A percentile compares a stretch with the other conserved stretches of the same genome.
Evolutionary conservation across 768 basidiomycete genomes (phyloP).

Genomic region (Mycena olivaceomarginata): DNA sequence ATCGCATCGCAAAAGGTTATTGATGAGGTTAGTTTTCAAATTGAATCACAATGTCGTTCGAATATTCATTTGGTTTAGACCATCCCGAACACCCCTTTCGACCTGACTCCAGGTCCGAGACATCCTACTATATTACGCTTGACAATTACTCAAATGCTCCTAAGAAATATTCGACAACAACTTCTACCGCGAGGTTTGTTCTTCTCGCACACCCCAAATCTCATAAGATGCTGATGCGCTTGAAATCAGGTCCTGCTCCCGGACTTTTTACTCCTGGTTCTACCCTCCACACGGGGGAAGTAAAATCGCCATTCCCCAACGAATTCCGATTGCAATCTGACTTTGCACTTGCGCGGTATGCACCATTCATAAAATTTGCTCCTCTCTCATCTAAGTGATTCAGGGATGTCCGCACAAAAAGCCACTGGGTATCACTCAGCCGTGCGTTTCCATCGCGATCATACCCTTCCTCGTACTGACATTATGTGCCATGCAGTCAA

Average conservation of each 20-base stretch:
- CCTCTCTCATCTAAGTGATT: not conserved
- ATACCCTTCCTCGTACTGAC: not conserved
- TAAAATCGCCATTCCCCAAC: slow-evolving; percentile 49
- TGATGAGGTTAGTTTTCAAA: slow-evolving; percentile 31
- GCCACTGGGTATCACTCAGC: slow-evolving; percentile 55
- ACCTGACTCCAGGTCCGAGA: slow-evolving; percentile 48
- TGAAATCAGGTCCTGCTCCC: slow-evolving; percentile 22
- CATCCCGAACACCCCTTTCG: slow-evolving; percentile 52
- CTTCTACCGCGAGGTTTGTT: slow-evolving; percentile 51
- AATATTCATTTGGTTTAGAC: slow-evolving; percentile 24
- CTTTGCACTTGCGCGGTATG: slow-evolving; percentile 34
- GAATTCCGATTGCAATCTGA: slow-evolving; percentile 59
- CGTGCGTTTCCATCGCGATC: slow-evolving; percentile 18
- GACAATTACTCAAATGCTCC: no score
- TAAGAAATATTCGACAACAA: slow-evolving; percentile 49
- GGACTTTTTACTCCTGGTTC: slow-evolving; percentile 28
- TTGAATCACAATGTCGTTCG: not conserved
- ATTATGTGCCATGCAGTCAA: slow-evolving; percentile 4
- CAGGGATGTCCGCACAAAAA: slow-evolving; percentile 54
- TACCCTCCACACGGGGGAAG: slow-evolving; percentile 46
- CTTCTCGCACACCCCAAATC: not conserved
- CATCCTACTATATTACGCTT: no score
- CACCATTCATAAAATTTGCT: no score
- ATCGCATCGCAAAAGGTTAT: slow-evolving; percentile 42
- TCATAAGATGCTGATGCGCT: not conserved